Evolutionary conservation across 2,329 filamentous ascomycete genomes (phyloP), one percentile per base, ranked within the genome.

Genomic region (Penicillium sp.): DNA sequence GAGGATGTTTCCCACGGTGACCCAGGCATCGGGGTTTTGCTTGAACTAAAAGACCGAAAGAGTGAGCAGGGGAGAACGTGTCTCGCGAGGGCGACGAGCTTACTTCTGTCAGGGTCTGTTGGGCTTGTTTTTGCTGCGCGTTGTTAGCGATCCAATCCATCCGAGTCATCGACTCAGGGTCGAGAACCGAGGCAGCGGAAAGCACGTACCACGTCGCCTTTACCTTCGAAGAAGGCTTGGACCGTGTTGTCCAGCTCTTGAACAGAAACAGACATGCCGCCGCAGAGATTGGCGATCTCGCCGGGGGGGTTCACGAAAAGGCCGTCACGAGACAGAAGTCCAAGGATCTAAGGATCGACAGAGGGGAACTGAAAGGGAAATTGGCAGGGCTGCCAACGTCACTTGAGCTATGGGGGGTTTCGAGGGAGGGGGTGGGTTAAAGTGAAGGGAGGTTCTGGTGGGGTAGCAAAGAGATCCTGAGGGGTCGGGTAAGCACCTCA

Each of bases 11-110:
- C 96, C 94, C 66, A 97, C 94, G 72, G 96, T 84, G 61, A 97
- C 83, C 94, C 94, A 99, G 54, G 94, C 88, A 78, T 99, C 94
- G 52, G 92, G 92, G 69, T 97, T 95, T 79, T 97, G 94, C 76
- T 97, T 97, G 82, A 99, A 99, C 90, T 97, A 68, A 9, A 56
- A 46, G 53, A 58, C 39, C 44, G 60, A 51, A 42, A 20, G 38
- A 58, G 63, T 60, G 46, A 48, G 46, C 46, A 24, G 24, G 20
- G 20, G 20, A n/a, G 27, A 9, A 44, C 16, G 22, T 11, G 22
- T 11, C 22, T 16, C 35, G 18, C 35, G 35, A 38, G 18, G 27
- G 24, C n/a, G 24, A 40, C 30, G 45, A 54, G 55, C 83, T 71
- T 82, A 92, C 90, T 84, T 95, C 90, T 76, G 96, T 96, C 70